phyloP scores from a whole-genome alignment of 1,284 basidiomycete species.

The Farysia itapuensis region DNA sequence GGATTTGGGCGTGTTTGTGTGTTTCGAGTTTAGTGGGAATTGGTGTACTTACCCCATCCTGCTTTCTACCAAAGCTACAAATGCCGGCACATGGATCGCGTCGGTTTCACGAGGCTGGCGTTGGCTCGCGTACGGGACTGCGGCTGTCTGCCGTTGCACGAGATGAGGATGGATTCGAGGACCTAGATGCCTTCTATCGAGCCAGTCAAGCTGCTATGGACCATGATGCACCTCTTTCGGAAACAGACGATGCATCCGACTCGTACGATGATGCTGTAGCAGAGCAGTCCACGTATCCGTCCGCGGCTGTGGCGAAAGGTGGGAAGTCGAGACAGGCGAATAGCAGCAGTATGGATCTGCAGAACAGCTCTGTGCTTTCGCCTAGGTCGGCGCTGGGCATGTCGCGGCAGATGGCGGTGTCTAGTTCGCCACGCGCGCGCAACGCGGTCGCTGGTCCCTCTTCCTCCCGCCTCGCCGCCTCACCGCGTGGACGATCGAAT shows the following conservation, averaged over 20 bases:
- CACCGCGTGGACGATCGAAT: not conserved
- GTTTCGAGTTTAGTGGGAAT: too few species aligned
- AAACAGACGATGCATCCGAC: constrained; percentile 62
- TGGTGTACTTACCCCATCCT: too few species aligned
- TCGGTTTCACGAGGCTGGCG: constrained; percentile 52
- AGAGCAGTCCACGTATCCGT: constrained; percentile 1
- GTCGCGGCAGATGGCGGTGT: constrained; percentile 24
- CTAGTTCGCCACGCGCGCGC: constrained; percentile 1
- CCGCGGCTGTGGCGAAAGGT: not conserved
- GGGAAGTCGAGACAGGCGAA: not conserved
- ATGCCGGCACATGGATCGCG: constrained; percentile 34
- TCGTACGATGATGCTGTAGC: constrained; percentile 24
- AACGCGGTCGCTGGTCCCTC: not conserved
- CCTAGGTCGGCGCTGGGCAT: constrained; percentile 22
- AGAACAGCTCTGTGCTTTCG: constrained; percentile 34
- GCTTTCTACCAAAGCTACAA: not conserved
- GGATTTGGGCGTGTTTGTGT: too few species aligned
- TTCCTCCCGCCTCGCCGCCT: not conserved
- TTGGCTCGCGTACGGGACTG: constrained; percentile 56
- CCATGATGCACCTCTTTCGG: constrained; percentile 41
- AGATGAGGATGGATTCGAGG: constrained; percentile 70
- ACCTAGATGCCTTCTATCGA: constrained; percentile 53
- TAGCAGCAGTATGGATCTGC: constrained; percentile 42
- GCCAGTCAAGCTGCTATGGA: constrained; percentile 56
- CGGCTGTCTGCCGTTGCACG: constrained; percentile 37